Percentiles rank a stretch among this genome's conserved stretches.
These are phyloP conservation scores for Conticribra weissflogii DNA, from an alignment of 108 stramenopile species.

Conservation along the genomic window DNA sequence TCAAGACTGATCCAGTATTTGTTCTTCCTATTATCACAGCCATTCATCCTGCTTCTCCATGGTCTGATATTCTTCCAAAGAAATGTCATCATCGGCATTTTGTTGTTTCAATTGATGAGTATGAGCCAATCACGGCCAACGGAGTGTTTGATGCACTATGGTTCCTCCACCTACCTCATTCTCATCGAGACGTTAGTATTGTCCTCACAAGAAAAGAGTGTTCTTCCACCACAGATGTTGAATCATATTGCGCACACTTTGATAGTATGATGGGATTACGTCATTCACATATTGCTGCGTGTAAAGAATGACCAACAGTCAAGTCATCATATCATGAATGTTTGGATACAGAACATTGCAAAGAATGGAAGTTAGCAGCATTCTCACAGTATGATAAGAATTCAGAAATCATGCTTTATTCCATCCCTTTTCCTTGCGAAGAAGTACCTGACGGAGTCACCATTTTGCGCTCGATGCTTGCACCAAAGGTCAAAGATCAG, in stretches of 20 bases:
- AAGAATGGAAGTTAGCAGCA: constrained; percentile 1
- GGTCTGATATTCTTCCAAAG: background rate
- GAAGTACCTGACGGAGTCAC: background rate
- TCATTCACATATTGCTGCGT: constrained; percentile 2
- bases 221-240: background rate
- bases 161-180: background rate
- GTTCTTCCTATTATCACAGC: constrained; percentile 2
- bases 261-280: background rate
- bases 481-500: constrained; percentile 7
- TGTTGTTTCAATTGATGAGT: background rate
- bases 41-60: background rate
- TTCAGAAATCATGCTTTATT: background rate
- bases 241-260: constrained; percentile 3
- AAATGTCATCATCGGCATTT: background rate
- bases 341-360: constrained; percentile 3
- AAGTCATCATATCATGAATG: background rate
- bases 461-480: background rate
- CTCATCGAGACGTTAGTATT: background rate
- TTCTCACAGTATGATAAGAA: constrained; percentile 12
- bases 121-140: constrained; percentile 2
- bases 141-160: constrained; percentile 4
- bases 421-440: constrained; percentile 9
- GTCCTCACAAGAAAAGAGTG: background rate
- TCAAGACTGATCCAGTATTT: constrained; percentile 1
- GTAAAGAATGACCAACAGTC: background rate